Percentiles rank a stretch among this genome's conserved stretches.
These are phyloP conservation scores for Vanrija pseudolonga DNA, from an alignment of 1,284 basidiomycete species.

Conservation along the genomic window DNA sequence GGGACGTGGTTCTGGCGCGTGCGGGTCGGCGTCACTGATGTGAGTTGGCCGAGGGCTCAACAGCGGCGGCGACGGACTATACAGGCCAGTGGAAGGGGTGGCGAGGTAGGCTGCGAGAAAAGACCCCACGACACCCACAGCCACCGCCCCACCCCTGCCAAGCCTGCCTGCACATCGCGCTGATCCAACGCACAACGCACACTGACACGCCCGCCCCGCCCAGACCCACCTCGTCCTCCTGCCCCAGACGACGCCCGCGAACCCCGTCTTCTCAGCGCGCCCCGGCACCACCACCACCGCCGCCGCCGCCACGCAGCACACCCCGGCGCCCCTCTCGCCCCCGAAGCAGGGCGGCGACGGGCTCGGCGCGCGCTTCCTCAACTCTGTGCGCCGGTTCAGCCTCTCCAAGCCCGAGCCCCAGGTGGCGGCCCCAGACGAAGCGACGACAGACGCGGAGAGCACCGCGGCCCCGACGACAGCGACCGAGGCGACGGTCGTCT, in stretches of 20 bases:
- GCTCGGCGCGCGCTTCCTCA: slow-evolving; percentile 7
- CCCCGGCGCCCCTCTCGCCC: not conserved
- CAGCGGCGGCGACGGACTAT: no score
- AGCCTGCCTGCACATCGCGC: no score
- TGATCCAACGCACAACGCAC: not conserved
- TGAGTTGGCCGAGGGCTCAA: slow-evolving; percentile 21
- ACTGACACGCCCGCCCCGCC: not conserved
- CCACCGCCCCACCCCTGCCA: no score
- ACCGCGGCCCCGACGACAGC: slow-evolving; percentile 13
- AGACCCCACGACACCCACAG: no score
- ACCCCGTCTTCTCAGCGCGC: slow-evolving; percentile 27
- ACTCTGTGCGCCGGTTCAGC: slow-evolving; percentile 4
- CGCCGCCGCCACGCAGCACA: no score
- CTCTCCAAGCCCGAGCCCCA: slow-evolving; percentile 27
- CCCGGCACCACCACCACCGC: slow-evolving; percentile 1
- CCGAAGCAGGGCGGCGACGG: slow-evolving; percentile 3
- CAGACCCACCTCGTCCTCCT: slow-evolving; percentile 41
- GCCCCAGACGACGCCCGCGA: slow-evolving; percentile 34
- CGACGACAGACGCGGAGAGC: not conserved
- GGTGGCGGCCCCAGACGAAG: slow-evolving; percentile 31
- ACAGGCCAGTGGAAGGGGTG: no score
- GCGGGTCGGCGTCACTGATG: slow-evolving; percentile 37
- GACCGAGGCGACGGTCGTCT: slow-evolving; percentile 24
- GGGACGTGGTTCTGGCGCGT: slow-evolving; percentile 46
- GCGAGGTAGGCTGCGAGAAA: no score